Conservation (phyloP, 805 yeast species). For the Metschnikowia noctiluminum region DNA sequence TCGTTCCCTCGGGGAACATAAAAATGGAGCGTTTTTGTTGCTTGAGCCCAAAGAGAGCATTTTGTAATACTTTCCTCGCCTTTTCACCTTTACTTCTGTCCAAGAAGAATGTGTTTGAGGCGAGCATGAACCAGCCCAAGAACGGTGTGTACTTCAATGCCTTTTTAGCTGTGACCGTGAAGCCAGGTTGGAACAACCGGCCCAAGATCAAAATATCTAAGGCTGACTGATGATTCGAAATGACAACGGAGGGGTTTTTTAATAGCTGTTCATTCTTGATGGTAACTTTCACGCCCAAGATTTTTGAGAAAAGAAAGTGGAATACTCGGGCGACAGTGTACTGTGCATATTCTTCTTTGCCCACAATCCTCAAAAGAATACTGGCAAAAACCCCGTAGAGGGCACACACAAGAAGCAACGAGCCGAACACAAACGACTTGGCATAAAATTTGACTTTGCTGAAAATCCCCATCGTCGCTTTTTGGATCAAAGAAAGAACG, state of each 20-base stretch:
- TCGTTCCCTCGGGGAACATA: constrained; percentile 96
- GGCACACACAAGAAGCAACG: constrained; percentile 57
- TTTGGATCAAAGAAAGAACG: not conserved
- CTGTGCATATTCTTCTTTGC: constrained; percentile 79
- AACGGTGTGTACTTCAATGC: constrained; percentile 82
- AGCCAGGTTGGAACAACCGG: constrained; percentile 77
- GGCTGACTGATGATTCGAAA: constrained; percentile 90
- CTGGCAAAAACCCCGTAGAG: constrained; percentile 79
- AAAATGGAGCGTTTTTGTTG: constrained; percentile 68
- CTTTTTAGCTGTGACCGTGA: constrained; percentile 89
- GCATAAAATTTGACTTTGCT: constrained; percentile 45
- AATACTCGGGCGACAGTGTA: constrained; percentile 87
- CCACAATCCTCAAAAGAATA: constrained; percentile 56
- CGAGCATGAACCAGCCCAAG: constrained; percentile 94
- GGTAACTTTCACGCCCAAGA: constrained; percentile 68
- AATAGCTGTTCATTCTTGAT: constrained; percentile 48
- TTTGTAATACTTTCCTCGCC: constrained; percentile 70
- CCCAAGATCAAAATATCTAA: constrained; percentile 83
- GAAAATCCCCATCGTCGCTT: constrained; percentile 16
- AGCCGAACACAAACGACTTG: constrained; percentile 50
- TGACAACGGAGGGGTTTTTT: constrained; percentile 66
- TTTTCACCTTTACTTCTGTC: constrained; percentile 76
- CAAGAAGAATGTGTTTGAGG: constrained; percentile 86
- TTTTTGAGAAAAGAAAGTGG: constrained; percentile 53
- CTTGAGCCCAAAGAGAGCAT: constrained; percentile 63